A percentile compares a stretch with the other conserved stretches of the same genome.
phyloP scores from a whole-genome alignment of 345 rosid species.

The Moricandia moricandioides region DNA sequence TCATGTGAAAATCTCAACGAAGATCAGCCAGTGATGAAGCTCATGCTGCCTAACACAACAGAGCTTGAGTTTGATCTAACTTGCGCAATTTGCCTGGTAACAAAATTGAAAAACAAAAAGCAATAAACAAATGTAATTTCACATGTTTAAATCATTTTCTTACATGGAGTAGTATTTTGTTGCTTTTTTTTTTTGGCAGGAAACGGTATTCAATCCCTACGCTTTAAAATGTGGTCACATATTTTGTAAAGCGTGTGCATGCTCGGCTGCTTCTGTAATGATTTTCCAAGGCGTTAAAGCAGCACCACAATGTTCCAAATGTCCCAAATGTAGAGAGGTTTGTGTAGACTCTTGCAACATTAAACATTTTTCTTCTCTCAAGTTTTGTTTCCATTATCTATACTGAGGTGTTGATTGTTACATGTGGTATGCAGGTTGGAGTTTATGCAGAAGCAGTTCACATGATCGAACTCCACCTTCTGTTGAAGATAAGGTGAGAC shows the following conservation, averaged over 20 bases:
- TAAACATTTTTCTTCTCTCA: neutral
- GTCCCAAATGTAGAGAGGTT: slow-evolving; percentile 97
- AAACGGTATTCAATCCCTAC: slow-evolving; percentile 75
- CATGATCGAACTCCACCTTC: slow-evolving; percentile 71
- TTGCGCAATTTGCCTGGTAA: slow-evolving; percentile 86
- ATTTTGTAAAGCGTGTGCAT: slow-evolving; percentile 84
- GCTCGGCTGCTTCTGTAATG: slow-evolving; percentile 83
- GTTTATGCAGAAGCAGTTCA: slow-evolving; percentile 69
- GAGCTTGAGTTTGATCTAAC: slow-evolving; percentile 73
- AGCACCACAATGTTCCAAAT: slow-evolving; percentile 57
- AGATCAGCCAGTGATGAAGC: slow-evolving; percentile 51
- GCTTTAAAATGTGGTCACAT: slow-evolving; percentile 91
- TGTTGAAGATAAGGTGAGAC: slow-evolving; percentile 60
- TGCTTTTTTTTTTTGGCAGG: slow-evolving; percentile 44
- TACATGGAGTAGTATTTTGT: neutral
- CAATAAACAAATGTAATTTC: neutral
- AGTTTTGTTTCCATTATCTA: neutral
- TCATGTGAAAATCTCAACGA: slow-evolving; percentile 53
- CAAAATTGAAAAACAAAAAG: neutral
- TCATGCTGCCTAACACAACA: slow-evolving; percentile 59
- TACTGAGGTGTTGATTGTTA: neutral
- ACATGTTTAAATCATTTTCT: neutral
- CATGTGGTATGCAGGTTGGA: slow-evolving; percentile 51
- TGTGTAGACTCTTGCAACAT: slow-evolving; percentile 21
- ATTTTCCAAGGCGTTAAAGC: slow-evolving; percentile 69